These are phyloP conservation scores for Yamadazyma ubonensis DNA, from an alignment of 805 yeast genomes.

Conservation along the genomic window DNA sequence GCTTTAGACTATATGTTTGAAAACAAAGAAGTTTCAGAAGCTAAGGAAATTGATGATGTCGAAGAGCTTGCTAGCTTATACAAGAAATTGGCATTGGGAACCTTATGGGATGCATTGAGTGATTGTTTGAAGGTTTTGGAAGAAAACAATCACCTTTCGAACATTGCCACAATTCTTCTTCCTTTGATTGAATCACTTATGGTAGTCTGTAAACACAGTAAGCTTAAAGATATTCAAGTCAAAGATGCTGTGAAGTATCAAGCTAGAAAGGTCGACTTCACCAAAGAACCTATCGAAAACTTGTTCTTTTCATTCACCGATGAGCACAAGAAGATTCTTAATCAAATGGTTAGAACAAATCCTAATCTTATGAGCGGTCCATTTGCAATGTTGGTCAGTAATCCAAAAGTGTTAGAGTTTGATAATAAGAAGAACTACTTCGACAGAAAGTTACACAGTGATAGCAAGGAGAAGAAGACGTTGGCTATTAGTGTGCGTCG, in stretches of 20 bases:
- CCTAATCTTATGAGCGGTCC: constrained; percentile 96
- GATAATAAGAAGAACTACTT: constrained; percentile 90
- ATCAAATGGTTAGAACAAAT: constrained; percentile 86
- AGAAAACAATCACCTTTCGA: constrained; percentile 46
- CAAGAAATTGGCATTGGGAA: constrained; percentile 65
- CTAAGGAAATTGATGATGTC: constrained; percentile 26
- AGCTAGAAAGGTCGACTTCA: constrained; percentile 61
- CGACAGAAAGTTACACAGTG: constrained; percentile 65
- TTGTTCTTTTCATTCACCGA: constrained; percentile 85
- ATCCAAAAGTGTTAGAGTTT: constrained; percentile 87
- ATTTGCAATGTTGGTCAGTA: constrained; percentile 81
- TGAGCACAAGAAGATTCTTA: constrained; percentile 80
- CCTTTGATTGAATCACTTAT: constrained; percentile 89
- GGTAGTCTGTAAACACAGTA: constrained; percentile 93
- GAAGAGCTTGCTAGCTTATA: constrained; percentile 61
- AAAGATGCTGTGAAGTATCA: constrained; percentile 62
- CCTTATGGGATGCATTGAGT: constrained; percentile 82
- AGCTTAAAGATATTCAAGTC: constrained; percentile 54
- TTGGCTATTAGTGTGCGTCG: constrained; percentile 71
- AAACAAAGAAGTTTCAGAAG: constrained; percentile 25
- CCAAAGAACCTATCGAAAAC: constrained; percentile 72
- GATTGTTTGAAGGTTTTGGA: constrained; percentile 66
- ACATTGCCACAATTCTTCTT: constrained; percentile 72
- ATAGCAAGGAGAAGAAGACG: constrained; percentile 44
- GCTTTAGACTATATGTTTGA: constrained; percentile 83